Evolutionary conservation across 768 basidiomycete species (phyloP).

Genomic region (Cubamyces lactineus): DNA sequence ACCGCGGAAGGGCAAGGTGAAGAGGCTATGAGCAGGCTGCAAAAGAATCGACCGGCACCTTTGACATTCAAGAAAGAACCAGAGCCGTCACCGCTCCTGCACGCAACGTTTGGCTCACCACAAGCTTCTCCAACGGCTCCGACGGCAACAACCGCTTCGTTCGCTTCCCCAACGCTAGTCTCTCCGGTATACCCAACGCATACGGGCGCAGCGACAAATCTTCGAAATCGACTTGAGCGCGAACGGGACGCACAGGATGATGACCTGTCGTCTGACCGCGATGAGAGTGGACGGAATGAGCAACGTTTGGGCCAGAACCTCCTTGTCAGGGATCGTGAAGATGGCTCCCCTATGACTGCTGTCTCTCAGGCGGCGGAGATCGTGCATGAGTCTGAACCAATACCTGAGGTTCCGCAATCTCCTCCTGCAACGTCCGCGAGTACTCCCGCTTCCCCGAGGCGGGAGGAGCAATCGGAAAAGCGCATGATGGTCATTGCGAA

Average conservation of each 20-base stretch:
- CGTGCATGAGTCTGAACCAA: not conserved
- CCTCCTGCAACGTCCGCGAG: constrained; percentile 12
- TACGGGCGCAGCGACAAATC: constrained; percentile 42
- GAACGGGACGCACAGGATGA: constrained; percentile 18
- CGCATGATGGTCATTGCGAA: constrained; percentile 19
- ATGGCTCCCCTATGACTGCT: constrained; percentile 9
- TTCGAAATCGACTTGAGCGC: constrained; percentile 43
- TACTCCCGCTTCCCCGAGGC: not conserved
- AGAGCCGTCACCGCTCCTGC: constrained; percentile 41
- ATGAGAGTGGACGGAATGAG: not conserved
- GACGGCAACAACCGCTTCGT: constrained; percentile 23
- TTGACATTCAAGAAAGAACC: constrained; percentile 28
- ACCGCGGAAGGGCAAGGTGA: not conserved
- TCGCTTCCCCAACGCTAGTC: constrained; percentile 24
- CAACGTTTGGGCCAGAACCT: constrained; percentile 38
- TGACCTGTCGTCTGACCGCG: not conserved
- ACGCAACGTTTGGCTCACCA: constrained; percentile 47
- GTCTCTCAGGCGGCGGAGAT: constrained; percentile 20
- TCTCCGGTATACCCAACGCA: constrained; percentile 25
- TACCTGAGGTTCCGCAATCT: not conserved
- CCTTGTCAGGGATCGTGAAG: constrained; percentile 51
- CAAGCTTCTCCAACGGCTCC: constrained; percentile 32
- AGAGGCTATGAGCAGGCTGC: constrained; percentile 14
- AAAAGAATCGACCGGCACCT: constrained; percentile 36
- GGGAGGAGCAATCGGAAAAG: constrained; percentile 14